A percentile compares a stretch with the other conserved stretches of the same genome.
Conservation (phyloP, 495 filamentous ascomycete species). For the Penicillium cosmopolitanum region DNA sequence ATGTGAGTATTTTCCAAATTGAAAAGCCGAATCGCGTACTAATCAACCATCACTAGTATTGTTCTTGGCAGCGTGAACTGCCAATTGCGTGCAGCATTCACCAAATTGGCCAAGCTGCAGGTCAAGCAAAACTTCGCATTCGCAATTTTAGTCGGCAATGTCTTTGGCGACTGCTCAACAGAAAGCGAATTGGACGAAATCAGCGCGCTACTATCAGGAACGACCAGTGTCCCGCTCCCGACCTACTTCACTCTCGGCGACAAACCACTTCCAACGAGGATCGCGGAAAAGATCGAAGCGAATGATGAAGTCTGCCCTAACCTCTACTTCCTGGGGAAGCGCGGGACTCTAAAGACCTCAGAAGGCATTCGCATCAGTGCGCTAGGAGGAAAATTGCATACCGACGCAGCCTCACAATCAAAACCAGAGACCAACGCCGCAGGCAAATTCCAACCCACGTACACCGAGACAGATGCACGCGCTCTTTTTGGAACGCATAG, state of each 20-base stretch:
- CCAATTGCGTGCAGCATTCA: constrained; percentile 70
- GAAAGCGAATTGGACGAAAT: constrained; percentile 61
- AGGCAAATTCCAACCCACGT: constrained; percentile 41
- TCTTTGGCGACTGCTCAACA: constrained; percentile 61
- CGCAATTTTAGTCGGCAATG: constrained; percentile 79
- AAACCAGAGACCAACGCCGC: constrained; percentile 30
- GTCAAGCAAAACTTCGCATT: constrained; percentile 84
- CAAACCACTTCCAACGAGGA: constrained; percentile 62
- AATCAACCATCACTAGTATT: constrained; percentile 54
- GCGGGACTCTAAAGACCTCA: constrained; percentile 81
- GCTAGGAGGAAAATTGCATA: constrained; percentile 64
- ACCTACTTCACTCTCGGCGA: constrained; percentile 86
- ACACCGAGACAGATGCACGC: constrained; percentile 76
- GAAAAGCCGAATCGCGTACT: background rate
- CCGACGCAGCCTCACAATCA: constrained; percentile 14
- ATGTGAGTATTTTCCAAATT: constrained; percentile 55
- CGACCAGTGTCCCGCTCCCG: constrained; percentile 72
- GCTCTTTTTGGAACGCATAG: constrained; percentile 70
- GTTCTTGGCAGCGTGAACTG: constrained; percentile 81
- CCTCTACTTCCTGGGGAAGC: constrained; percentile 84
- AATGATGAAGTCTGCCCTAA: constrained; percentile 86
- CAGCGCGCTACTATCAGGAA: constrained; percentile 66
- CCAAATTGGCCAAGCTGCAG: constrained; percentile 77
- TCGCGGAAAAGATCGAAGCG: constrained; percentile 72
- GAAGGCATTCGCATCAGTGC: constrained; percentile 85